phyloP scores from a whole-genome alignment of 2,329 filamentous ascomycete genomes.

The Periconia sp. region DNA sequence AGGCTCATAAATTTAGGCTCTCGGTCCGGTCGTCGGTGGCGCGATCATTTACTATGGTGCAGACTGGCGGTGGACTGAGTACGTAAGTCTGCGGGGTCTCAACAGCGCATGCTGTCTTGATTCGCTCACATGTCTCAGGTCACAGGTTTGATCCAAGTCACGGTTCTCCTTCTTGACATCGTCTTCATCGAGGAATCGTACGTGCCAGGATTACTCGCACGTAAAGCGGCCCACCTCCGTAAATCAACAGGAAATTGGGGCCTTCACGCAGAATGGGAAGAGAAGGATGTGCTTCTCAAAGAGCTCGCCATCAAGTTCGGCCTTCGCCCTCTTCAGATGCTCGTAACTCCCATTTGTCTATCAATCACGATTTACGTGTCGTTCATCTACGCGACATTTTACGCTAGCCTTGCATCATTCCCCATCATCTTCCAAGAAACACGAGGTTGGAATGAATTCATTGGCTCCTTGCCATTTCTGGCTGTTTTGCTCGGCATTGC shows the following conservation, averaged over 20 bases:
- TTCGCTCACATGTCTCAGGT: slow-evolving; percentile 33
- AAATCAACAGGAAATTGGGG: slow-evolving; percentile 47
- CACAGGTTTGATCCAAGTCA: slow-evolving; percentile 53
- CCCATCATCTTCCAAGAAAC: slow-evolving; percentile 65
- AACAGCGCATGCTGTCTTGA: neutral
- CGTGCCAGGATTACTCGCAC: slow-evolving; percentile 54
- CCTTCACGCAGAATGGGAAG: slow-evolving; percentile 39
- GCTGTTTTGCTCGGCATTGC: slow-evolving; percentile 60
- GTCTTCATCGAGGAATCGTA: slow-evolving; percentile 57
- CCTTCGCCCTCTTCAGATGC: slow-evolving; percentile 64
- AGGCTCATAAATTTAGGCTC: neutral
- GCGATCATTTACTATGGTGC: neutral
- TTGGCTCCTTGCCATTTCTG: slow-evolving; percentile 62
- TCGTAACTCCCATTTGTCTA: slow-evolving; percentile 68
- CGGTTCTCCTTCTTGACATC: slow-evolving; percentile 49
- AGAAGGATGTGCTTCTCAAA: slow-evolving; percentile 61
- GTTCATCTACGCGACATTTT: slow-evolving; percentile 66
- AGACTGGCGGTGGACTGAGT: neutral
- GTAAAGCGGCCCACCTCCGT: slow-evolving; percentile 53
- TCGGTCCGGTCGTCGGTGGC: neutral
- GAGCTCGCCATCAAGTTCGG: slow-evolving; percentile 66
- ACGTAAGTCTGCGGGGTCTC: neutral
- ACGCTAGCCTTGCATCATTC: slow-evolving; percentile 62
- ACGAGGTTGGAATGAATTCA: slow-evolving; percentile 60
- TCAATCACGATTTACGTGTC: slow-evolving; percentile 66